Evolutionary conservation across 2,329 filamentous ascomycete genomes (phyloP).

Genomic region (Aspergillus aculeatus): DNA sequence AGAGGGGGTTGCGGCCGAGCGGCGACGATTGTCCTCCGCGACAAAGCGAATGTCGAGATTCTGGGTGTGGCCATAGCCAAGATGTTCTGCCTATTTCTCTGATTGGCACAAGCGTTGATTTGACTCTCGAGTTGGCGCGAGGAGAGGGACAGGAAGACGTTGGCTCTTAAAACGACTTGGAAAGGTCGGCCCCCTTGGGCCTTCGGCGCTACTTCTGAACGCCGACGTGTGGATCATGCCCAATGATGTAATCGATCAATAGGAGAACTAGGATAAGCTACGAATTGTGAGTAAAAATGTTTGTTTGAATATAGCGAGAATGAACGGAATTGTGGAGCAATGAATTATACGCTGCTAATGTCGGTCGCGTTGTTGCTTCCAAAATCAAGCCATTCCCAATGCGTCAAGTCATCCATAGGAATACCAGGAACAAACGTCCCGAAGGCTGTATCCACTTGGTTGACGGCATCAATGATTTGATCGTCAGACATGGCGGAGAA

Average conservation of each 20-base stretch:
- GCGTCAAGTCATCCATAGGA: conserved; percentile 59
- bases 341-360: conserved; percentile 16
- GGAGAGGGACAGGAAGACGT: not conserved
- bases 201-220: conserved; percentile 31
- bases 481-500: conserved; percentile 70
- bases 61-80: conserved; percentile 28
- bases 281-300: no score
- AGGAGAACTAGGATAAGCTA: no score
- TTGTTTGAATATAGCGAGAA: no score
- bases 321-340: no score
- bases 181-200: conserved; percentile 16
- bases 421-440: conserved; percentile 56
- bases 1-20: conserved; percentile 25
- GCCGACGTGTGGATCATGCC: conserved; percentile 21
- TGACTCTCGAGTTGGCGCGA: not conserved
- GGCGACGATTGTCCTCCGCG: conserved; percentile 23
- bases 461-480: conserved; percentile 65
- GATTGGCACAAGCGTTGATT: not conserved
- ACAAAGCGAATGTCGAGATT: conserved; percentile 23
- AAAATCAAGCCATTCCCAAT: conserved; percentile 58
- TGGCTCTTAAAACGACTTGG: conserved; percentile 14
- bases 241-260: not conserved
- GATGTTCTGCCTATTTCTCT: not conserved
- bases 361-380: conserved; percentile 23
- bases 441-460: conserved; percentile 61